These are phyloP conservation scores for Exserohilum turcica DNA, from an alignment of 2,329 filamentous ascomycete species.

Conservation along the genomic window DNA sequence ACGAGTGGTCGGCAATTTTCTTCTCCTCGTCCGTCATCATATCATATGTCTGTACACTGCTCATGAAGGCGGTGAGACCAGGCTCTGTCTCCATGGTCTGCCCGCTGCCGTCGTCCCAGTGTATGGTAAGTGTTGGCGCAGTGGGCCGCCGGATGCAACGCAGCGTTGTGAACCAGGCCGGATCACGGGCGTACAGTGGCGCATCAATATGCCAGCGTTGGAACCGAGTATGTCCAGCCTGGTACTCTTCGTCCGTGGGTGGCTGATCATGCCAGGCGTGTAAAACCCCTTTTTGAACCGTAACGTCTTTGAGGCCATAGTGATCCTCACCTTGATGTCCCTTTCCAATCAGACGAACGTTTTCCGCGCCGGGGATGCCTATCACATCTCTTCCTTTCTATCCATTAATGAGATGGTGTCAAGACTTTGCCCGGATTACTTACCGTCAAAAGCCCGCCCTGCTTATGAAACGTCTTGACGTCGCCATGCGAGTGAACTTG, in stretches of 20 bases:
- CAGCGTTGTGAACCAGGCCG: constrained; percentile 52
- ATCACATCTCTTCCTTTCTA: constrained; percentile 2
- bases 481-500: constrained; percentile 53
- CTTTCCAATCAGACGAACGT: constrained; percentile 54
- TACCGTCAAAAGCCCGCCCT: constrained; percentile 52
- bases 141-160: constrained; percentile 49
- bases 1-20: constrained; percentile 50
- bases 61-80: constrained; percentile 53
- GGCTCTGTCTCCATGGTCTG: constrained; percentile 52
- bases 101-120: constrained; percentile 53
- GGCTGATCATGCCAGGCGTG: constrained; percentile 49
- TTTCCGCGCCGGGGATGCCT: constrained; percentile 51
- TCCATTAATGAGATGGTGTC: too few relatives aligned
- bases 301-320: constrained; percentile 51
- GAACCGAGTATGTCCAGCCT: constrained; percentile 52
- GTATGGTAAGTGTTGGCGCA: constrained; percentile 45
- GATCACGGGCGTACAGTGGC: constrained; percentile 51
- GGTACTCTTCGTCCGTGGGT: constrained; percentile 55
- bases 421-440: too few relatives aligned
- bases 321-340: constrained; percentile 54
- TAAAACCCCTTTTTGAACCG: constrained; percentile 31
- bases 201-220: constrained; percentile 59
- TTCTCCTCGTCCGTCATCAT: constrained; percentile 52
- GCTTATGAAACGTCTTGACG: constrained; percentile 50
- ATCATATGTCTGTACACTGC: constrained; percentile 51